Percentiles rank a stretch among this genome's conserved stretches.
phyloP scores from a whole-genome alignment of 371 early-diverging fungal species.

The Apophysomyces ossiformis region DNA sequence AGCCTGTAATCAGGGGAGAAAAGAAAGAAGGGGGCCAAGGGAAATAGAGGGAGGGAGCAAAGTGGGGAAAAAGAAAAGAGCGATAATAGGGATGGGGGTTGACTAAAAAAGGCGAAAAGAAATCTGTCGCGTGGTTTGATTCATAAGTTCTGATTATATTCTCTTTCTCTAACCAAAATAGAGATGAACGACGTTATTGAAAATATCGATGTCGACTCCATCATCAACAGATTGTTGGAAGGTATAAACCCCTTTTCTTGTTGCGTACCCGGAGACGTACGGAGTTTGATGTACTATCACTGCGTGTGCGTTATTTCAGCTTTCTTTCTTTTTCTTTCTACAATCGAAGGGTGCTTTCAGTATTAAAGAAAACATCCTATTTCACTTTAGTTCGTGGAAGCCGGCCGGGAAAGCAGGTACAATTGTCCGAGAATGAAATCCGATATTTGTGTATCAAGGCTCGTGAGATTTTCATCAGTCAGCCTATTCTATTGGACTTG shows the following conservation, averaged over 20 bases:
- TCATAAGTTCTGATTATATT: neutral
- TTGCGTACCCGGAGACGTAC: conserved; percentile 7
- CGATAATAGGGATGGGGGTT: neutral
- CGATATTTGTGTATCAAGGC: conserved; percentile 84
- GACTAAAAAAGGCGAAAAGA: neutral
- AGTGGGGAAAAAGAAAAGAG: neutral
- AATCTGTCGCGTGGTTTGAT: conserved; percentile 4
- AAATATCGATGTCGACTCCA: conserved; percentile 26
- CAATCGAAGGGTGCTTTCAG: neutral
- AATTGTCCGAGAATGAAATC: conserved; percentile 86
- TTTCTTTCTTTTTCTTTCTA: neutral
- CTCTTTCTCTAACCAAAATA: neutral
- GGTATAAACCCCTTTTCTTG: conserved; percentile 21
- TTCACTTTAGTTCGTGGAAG: conserved; percentile 81
- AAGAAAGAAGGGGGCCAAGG: neutral
- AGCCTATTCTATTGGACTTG: conserved; percentile 94
- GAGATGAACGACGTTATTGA: conserved; percentile 20
- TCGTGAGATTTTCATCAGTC: conserved; percentile 91
- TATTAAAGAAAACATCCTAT: conserved; percentile 6
- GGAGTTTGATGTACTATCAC: conserved; percentile 9
- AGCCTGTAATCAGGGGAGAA: neutral
- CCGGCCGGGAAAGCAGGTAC: conserved; percentile 89
- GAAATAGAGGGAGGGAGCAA: neutral
- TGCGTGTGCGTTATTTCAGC: neutral
- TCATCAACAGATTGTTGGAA: conserved; percentile 31